Percentiles rank a stretch among this genome's conserved stretches.
These are phyloP conservation scores for Solanum lycopersicoides DNA, from an alignment of 257 asterid genomes.

Conservation along the genomic window DNA sequence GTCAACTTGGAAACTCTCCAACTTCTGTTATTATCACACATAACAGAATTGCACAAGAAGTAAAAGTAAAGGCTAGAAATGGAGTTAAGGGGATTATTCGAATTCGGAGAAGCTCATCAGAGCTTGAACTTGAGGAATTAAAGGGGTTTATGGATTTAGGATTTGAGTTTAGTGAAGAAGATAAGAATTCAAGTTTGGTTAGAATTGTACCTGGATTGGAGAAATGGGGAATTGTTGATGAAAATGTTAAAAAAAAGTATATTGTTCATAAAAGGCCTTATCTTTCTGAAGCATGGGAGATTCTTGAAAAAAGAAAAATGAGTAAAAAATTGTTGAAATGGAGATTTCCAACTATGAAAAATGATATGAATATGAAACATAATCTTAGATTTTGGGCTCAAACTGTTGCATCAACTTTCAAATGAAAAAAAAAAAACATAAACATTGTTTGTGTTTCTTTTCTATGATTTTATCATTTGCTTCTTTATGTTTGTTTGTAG, in stretches of 20 bases:
- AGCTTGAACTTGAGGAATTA: constrained; percentile 63
- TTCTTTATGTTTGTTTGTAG: not conserved
- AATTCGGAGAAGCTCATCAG: constrained; percentile 55
- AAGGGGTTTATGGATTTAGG: constrained; percentile 84
- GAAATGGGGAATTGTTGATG: constrained; percentile 30
- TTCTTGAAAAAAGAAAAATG: constrained; percentile 4
- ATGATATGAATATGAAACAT: constrained; percentile 48
- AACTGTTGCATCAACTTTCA: constrained; percentile 57
- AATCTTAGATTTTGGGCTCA: constrained; percentile 81
- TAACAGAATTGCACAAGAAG: not conserved
- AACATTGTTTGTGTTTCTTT: not conserved
- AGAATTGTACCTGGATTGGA: constrained; percentile 68
- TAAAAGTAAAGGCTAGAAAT: not conserved
- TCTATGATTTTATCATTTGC: not conserved
- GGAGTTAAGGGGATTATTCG: not conserved
- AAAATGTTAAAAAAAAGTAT: not conserved
- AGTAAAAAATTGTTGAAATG: constrained; percentile 21
- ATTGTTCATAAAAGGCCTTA: constrained; percentile 47
- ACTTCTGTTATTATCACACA: not conserved
- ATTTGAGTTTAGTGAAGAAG: constrained; percentile 58
- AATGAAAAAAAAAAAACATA: constrained; percentile 11
- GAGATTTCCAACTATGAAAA: constrained; percentile 27
- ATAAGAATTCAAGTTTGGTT: constrained; percentile 26
- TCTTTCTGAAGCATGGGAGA: constrained; percentile 76
- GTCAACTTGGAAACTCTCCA: not conserved